These are phyloP conservation scores for Phytopythium chamaehyphon DNA, from an alignment of 352 stramenopile species.

Conservation along the genomic window DNA sequence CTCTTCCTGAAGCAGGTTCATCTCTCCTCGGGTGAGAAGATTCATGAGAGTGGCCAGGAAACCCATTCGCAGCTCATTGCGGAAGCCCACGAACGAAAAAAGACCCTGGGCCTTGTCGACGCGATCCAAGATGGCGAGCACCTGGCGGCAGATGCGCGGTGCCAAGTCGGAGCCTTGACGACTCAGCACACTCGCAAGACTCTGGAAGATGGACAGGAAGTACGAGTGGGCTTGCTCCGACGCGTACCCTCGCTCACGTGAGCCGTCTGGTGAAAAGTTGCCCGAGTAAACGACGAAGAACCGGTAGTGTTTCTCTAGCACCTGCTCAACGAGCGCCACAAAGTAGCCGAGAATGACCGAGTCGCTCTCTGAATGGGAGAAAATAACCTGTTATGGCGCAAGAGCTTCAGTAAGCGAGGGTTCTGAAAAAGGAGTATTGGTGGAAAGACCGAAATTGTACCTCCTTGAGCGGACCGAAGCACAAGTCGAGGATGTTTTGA, in stretches of 20 bases:
- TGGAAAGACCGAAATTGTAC: constrained; percentile 17
- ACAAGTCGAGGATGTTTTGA: constrained; percentile 73
- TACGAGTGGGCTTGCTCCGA: constrained; percentile 68
- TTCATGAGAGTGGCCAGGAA: constrained; percentile 79
- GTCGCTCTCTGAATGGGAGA: constrained; percentile 66
- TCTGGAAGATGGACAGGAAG: constrained; percentile 78
- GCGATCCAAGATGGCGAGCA: constrained; percentile 60
- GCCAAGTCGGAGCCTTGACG: constrained; percentile 48
- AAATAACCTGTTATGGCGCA: constrained; percentile 43
- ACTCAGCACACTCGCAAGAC: constrained; percentile 55
- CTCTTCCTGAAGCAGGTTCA: constrained; percentile 80
- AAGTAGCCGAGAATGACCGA: constrained; percentile 67
- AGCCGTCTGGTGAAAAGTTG: constrained; percentile 39
- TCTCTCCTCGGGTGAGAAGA: constrained; percentile 67
- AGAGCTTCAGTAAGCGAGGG: neutral
- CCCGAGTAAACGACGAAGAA: constrained; percentile 63
- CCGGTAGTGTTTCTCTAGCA: constrained; percentile 78
- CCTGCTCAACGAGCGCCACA: constrained; percentile 62
- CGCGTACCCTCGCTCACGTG: constrained; percentile 51
- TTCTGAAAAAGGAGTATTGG: neutral
- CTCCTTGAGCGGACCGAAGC: constrained; percentile 75
- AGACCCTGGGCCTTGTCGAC: constrained; percentile 62
- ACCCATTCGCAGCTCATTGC: constrained; percentile 64
- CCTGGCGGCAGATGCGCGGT: constrained; percentile 65
- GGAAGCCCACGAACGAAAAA: constrained; percentile 73